Evolutionary conservation across 1,139 yeast genomes (phyloP).

Genomic region (Geotrichum bryndzae): DNA sequence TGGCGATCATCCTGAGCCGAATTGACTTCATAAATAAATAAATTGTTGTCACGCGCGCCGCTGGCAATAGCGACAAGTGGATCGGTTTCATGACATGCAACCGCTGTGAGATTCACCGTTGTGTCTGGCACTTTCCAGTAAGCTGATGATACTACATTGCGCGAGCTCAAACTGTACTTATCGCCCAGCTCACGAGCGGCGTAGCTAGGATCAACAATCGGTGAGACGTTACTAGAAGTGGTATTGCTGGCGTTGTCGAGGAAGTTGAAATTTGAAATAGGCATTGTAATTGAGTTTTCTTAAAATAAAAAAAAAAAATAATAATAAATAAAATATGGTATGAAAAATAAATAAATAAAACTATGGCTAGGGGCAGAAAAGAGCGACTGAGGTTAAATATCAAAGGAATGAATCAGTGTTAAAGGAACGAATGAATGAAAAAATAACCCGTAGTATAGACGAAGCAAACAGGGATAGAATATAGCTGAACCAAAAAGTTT

Average conservation of each 20-base stretch:
- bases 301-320: no score
- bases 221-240: neutral
- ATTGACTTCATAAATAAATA: conserved; percentile 59
- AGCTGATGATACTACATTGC: conserved; percentile 10
- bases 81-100: conserved; percentile 43
- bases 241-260: neutral
- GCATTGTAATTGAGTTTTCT: neutral
- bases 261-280: neutral
- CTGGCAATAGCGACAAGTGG: conserved; percentile 59
- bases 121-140: conserved; percentile 71
- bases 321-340: no score
- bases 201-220: neutral
- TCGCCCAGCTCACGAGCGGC: conserved; percentile 6
- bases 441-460: neutral
- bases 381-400: neutral
- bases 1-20: conserved; percentile 19
- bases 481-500: neutral
- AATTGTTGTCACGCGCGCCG: conserved; percentile 48
- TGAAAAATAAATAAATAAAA: no score
- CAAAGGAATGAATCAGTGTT: no score
- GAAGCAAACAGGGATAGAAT: neutral
- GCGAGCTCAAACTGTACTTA: conserved; percentile 6
- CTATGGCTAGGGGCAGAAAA: neutral
- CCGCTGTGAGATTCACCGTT: conserved; percentile 50
- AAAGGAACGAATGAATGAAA: neutral